phyloP scores from a whole-genome alignment of 495 filamentous ascomycete genomes.

The Lophium mytilinum region DNA sequence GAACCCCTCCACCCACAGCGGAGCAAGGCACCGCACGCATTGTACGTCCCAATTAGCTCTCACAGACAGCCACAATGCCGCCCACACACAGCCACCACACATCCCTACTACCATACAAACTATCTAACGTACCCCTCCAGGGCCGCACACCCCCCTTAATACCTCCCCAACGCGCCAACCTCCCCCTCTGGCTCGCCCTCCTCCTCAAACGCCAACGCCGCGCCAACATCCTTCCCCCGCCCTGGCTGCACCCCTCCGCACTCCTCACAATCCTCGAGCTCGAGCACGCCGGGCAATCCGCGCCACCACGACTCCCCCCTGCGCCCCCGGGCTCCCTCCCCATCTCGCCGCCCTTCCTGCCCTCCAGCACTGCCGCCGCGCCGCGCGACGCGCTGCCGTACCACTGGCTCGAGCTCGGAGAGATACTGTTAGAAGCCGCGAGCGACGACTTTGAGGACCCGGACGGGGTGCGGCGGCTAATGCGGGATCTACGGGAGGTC shows the following conservation, averaged over 20 bases:
- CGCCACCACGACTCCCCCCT: conserved; percentile 56
- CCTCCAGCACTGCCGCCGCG: conserved; percentile 50
- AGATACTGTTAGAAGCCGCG: conserved; percentile 75
- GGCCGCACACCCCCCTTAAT: conserved; percentile 66
- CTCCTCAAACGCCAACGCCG: conserved; percentile 91
- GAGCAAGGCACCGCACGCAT: conserved; percentile 1
- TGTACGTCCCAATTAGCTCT: conserved; percentile 11
- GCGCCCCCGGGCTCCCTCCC: conserved; percentile 32
- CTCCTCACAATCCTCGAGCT: conserved; percentile 66
- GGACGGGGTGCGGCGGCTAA: conserved; percentile 61
- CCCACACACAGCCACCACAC: background rate
- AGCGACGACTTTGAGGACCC: conserved; percentile 75
- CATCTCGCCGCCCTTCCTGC: conserved; percentile 52
- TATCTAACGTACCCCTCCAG: conserved; percentile 39
- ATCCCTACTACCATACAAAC: conserved; percentile 8
- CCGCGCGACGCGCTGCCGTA: conserved; percentile 68
- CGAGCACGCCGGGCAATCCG: conserved; percentile 71
- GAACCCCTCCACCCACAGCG: conserved; percentile 15
- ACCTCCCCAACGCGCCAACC: conserved; percentile 68
- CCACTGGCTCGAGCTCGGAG: conserved; percentile 86
- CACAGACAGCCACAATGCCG: background rate
- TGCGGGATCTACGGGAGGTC: conserved; percentile 82
- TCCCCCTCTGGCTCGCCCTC: conserved; percentile 96
- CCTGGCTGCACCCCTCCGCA: conserved; percentile 72
- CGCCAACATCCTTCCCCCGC: conserved; percentile 84